Base-by-base conservation (phyloP, 2,329 filamentous ascomycete genomes). In the Cercospora berteroae region DNA sequence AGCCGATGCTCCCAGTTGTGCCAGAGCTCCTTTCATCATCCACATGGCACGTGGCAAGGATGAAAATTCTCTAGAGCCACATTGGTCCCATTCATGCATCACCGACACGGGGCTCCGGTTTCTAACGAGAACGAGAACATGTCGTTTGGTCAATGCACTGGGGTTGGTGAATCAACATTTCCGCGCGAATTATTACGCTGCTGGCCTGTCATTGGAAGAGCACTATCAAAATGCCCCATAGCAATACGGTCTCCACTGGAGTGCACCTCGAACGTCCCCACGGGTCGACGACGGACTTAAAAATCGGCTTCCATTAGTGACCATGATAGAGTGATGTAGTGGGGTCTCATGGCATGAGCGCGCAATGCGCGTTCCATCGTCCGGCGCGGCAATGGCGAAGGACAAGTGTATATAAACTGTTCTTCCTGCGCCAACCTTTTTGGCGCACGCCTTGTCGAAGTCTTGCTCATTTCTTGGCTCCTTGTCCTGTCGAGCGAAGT, bases 381-480 rank as follows among this genome's bases (percentile, higher is more conserved):
- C 55, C 64, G 58, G 64, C 64, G 59, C 55, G 50, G 60, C 59
- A 36, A 59, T 36, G 31, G 59, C 59, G 33, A 59, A 48, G 50
- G 39, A 23, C 5, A 16, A 48, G 64, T 18, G 33, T 66, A 63
- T 63, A 63, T 59, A 66, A 57, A 44, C 64, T 27, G 59, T 20
- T 63, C 42, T 18, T 20, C 25, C 29, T 55, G 42, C 44, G 64
- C 64, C 64, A 66, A 63, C 39, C 64, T 63, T 66, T 63, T 63
- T 66, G 36, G 50, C 50, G 33, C 42, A 58, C 25, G 50, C 58
- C 33, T 62, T 42, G 33, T 27, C 18, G 44, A 44, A 57, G 60
- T 66, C 64, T 66, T 63, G 64, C 60, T 56, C 48, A 52, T 12
- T 27, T 65, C 63, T 65, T 65, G 63, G 63, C 63, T 23, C 25